Percentiles rank a stretch among this genome's conserved stretches.
phyloP scores from a whole-genome alignment of 2,329 filamentous ascomycete genomes.

The Coleophoma crateriformis region DNA sequence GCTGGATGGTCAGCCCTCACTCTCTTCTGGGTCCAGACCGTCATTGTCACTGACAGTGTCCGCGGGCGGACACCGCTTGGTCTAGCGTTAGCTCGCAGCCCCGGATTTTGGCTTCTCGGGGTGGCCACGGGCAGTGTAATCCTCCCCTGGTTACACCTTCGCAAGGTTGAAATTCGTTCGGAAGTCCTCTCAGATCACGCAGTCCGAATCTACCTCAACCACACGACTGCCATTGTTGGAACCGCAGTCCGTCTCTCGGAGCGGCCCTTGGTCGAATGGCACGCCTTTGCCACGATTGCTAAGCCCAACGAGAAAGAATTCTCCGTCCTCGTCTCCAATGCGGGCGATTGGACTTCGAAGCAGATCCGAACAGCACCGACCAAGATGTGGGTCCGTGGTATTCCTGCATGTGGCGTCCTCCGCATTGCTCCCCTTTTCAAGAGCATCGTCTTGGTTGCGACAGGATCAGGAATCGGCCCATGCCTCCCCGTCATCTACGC shows the following conservation, averaged over 20 bases:
- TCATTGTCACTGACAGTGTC: conserved; percentile 46
- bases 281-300: conserved; percentile 71
- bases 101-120: conserved; percentile 63
- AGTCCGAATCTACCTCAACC: conserved; percentile 63
- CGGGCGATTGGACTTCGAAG: conserved; percentile 67
- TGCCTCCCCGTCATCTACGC: conserved; percentile 37
- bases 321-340: conserved; percentile 65
- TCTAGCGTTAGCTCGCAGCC: conserved; percentile 35
- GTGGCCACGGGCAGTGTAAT: conserved; percentile 59
- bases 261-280: conserved; percentile 64
- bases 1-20: conserved; percentile 63
- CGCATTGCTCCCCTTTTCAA: conserved; percentile 62
- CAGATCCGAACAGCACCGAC: conserved; percentile 57
- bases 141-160: conserved; percentile 68
- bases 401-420: conserved; percentile 62
- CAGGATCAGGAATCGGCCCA: conserved; percentile 69
- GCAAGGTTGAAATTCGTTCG: conserved; percentile 58
- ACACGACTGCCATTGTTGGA: conserved; percentile 52
- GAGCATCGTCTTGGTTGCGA: conserved; percentile 61
- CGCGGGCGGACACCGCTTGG: conserved; percentile 25
- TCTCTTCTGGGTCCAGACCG: conserved; percentile 59
- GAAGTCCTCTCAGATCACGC: conserved; percentile 69
- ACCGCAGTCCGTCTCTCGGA: conserved; percentile 55
- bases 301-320: conserved; percentile 51
- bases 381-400: conserved; percentile 62